These are phyloP conservation scores for Stramenopiles sp. DNA, from an alignment of 352 stramenopile species.

Conservation along the genomic window DNA sequence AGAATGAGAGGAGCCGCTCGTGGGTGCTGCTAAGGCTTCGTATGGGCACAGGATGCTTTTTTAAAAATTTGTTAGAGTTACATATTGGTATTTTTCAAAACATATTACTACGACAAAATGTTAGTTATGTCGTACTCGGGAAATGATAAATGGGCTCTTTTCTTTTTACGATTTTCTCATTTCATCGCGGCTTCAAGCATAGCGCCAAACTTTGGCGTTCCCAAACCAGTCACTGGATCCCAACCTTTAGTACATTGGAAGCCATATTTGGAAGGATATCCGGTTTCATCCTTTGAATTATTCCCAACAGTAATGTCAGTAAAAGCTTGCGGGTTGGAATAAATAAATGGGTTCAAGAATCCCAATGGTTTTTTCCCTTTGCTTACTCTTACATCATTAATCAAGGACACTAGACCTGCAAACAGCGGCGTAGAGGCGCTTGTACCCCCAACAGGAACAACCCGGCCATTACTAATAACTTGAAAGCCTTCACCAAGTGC, in stretches of 20 bases:
- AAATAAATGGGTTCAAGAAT: slow-evolving; percentile 60
- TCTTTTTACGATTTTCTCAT: too few species aligned
- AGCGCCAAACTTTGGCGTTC: slow-evolving; percentile 50
- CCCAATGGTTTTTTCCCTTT: slow-evolving; percentile 48
- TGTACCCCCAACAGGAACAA: slow-evolving; percentile 31
- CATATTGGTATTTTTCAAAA: too few species aligned
- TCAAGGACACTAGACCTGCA: slow-evolving; percentile 55
- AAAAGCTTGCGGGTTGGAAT: slow-evolving; percentile 40
- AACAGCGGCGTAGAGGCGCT: slow-evolving; percentile 57
- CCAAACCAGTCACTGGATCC: slow-evolving; percentile 59
- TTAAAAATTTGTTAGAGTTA: too few species aligned
- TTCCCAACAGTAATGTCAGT: slow-evolving; percentile 59
- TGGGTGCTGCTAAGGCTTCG: too few species aligned
- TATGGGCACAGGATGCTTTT: too few species aligned
- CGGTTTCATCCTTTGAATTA: slow-evolving; percentile 26
- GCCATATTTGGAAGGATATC: slow-evolving; percentile 38
- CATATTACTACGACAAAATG: too few species aligned
- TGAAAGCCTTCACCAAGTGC: slow-evolving; percentile 43
- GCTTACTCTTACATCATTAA: slow-evolving; percentile 48
- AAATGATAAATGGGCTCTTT: too few species aligned
- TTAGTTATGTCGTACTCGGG: too few species aligned
- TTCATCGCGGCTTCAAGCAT: slow-evolving; percentile 12
- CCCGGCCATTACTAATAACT: slow-evolving; percentile 35
- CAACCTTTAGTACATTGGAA: slow-evolving; percentile 56
- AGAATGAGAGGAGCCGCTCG: too few species aligned